These are phyloP conservation scores for Cladosporium velox DNA, from an alignment of 2,329 filamentous ascomycete species.

Conservation along the genomic window DNA sequence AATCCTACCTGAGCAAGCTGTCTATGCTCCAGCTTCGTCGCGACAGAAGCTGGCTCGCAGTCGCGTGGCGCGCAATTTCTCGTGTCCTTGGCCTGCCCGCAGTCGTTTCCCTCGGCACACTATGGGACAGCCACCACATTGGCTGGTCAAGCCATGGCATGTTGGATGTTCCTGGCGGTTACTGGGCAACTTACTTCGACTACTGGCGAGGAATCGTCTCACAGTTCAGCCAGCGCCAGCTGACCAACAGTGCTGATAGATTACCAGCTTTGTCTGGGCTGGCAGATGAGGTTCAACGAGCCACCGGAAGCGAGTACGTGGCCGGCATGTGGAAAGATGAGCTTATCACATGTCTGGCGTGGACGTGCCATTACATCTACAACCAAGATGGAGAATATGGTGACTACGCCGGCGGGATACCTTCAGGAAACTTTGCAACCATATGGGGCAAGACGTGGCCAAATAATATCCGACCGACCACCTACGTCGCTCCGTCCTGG, in stretches of 20 bases:
- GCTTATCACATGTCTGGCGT: conserved; percentile 4
- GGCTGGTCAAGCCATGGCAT: background rate
- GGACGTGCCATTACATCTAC: background rate
- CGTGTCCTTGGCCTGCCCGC: background rate
- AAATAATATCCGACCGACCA: background rate
- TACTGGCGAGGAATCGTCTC: conserved; percentile 4
- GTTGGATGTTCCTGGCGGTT: background rate
- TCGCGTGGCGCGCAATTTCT: background rate
- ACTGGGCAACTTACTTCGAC: conserved; percentile 1
- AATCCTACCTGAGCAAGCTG: background rate
- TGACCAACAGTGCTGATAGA: conserved; percentile 1
- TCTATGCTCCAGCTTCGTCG: background rate
- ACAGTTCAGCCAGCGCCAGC: conserved; percentile 1
- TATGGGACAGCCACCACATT: background rate
- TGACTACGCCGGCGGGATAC: background rate
- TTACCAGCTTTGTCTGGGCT: conserved; percentile 4
- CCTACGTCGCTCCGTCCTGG: conserved; percentile 22
- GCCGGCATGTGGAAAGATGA: conserved; percentile 3
- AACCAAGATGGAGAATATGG: background rate
- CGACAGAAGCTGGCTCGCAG: background rate
- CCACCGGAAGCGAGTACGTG: background rate
- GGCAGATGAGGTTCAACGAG: background rate
- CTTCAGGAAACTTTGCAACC: background rate
- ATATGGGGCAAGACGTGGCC: background rate
- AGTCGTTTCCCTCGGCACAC: background rate